Evolutionary conservation across 2,329 filamentous ascomycete species (phyloP), one percentile per base, ranked within the genome.

Genomic region (Neonectria coccinea): DNA sequence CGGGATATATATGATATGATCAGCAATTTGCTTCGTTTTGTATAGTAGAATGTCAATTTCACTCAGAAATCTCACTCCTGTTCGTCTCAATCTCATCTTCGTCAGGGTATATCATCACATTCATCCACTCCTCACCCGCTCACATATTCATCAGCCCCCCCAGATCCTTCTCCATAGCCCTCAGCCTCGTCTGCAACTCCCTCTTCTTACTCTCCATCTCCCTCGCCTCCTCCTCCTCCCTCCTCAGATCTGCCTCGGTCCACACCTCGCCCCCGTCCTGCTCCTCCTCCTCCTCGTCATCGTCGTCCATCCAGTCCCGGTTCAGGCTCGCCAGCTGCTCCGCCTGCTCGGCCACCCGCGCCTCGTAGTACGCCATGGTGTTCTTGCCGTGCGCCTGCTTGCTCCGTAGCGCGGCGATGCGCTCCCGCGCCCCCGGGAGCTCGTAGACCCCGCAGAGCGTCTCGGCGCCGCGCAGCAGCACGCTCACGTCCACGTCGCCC

Each of bases 381-480:
- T 88, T 88, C 33, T 85, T 85, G 64, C 96, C 86, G 72, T 92
- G 86, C 42, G 87, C 84, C 77, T 95, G 88, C 73, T 92, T 89
- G 58, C 87, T 86, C 65, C 94, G 86, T 74, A 97, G 84, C 44
- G 85, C 84, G 0, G 88, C 83, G 69, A 98, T 97, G 66, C 90
- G 87, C 74, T 97, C 93, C 16, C 86, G 79, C 5, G 92, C 93
- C 5, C 94, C 94, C 0, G 91, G 87, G 29, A 97, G 86, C 36
- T 93, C 91, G 76, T 97, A 98, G 29, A 97, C 94, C 48, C 87
- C 87, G 71, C 94, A 94, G 31, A 98, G 86, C 83, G 94, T 97
- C 83, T 97, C 94, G 1, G 94, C 95, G 1, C 95, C 94, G 57
- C 88, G 85, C 22, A 99, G 84, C 31, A 99, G 81, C 1, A 97